Evolutionary conservation across 257 asterid genomes (phyloP).

Genomic region (Cynanchum wilfordii): DNA sequence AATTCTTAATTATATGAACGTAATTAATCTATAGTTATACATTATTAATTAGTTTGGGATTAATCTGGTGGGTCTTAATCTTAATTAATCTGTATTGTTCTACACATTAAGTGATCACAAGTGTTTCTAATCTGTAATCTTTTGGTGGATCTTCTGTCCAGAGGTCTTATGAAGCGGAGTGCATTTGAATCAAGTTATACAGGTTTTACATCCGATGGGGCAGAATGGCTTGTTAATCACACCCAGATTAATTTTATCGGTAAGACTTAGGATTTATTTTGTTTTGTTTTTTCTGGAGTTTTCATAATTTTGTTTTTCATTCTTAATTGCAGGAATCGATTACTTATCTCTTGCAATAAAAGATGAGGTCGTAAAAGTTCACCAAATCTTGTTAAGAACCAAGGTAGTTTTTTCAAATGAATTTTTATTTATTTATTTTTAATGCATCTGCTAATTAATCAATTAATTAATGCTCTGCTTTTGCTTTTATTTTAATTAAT

Average conservation of each 20-base stretch:
- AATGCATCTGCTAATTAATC: too few species aligned
- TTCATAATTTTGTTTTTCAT: neutral
- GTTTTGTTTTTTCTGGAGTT: too few species aligned
- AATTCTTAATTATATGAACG: neutral
- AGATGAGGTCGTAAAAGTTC: slow-evolving; percentile 13
- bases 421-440: neutral
- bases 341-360: slow-evolving; percentile 26
- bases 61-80: too few species aligned
- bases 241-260: slow-evolving; percentile 30
- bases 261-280: neutral
- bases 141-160: neutral
- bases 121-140: too few species aligned
- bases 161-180: slow-evolving; percentile 22
- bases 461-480: too few species aligned
- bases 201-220: slow-evolving; percentile 30
- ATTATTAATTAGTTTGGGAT: neutral
- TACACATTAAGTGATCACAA: too few species aligned
- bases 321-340: slow-evolving; percentile 22
- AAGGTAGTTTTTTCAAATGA: slow-evolving; percentile 11
- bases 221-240: slow-evolving; percentile 26
- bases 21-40: too few species aligned
- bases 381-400: slow-evolving; percentile 8
- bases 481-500: too few species aligned
- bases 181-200: slow-evolving; percentile 16
- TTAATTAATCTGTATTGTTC: too few species aligned